phyloP scores from a whole-genome alignment of 768 basidiomycete genomes.

The Tylopilus vinaceipallidus region DNA sequence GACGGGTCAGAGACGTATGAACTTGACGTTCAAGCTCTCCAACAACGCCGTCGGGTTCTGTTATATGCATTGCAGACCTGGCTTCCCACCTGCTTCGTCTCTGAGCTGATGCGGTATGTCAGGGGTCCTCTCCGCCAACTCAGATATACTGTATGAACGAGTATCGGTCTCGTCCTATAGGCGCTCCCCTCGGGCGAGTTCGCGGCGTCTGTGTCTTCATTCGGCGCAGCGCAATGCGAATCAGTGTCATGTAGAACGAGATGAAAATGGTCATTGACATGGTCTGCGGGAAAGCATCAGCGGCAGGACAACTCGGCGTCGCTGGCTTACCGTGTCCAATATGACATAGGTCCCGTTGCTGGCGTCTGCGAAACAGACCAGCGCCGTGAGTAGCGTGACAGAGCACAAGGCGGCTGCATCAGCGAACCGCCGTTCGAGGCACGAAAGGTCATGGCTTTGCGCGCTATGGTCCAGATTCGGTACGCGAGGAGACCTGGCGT shows the following conservation, averaged over 20 bases:
- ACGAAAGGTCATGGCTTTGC: background rate
- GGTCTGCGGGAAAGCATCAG: background rate
- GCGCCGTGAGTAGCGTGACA: background rate
- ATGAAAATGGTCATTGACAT: too few species aligned
- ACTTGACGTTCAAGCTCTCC: too few species aligned
- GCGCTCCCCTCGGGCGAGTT: background rate
- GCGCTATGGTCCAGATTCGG: background rate
- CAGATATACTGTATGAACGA: too few species aligned
- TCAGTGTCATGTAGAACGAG: background rate
- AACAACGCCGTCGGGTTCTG: too few species aligned
- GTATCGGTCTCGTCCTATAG: background rate
- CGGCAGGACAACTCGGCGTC: background rate
- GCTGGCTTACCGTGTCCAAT: constrained; percentile 1
- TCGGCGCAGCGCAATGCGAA: background rate
- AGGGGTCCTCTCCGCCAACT: too few species aligned
- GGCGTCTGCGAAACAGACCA: background rate
- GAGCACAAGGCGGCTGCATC: background rate
- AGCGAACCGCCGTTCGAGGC: background rate
- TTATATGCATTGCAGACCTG: too few species aligned
- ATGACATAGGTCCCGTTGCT: background rate
- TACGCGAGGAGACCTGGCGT: background rate
- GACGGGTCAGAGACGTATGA: too few species aligned
- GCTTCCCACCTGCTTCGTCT: too few species aligned
- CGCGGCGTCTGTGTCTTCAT: background rate
- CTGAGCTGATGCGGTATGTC: too few species aligned